Percentiles rank a stretch among this genome's conserved stretches.
phyloP scores from a whole-genome alignment of 2,329 filamentous ascomycete species.

The Cordyceps fumosorosea region DNA sequence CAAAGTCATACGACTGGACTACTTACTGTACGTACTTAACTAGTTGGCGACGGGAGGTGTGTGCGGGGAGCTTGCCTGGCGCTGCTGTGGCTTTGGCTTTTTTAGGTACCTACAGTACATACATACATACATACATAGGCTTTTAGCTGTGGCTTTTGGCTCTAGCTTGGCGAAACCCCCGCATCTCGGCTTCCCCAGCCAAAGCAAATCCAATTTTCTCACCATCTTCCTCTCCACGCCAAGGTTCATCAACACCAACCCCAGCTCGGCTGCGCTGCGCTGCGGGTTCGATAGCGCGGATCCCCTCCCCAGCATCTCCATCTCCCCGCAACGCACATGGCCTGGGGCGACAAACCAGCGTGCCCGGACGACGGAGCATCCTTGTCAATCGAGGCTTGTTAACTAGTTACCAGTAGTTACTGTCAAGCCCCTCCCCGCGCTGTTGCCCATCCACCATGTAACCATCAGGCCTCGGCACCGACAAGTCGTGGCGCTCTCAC shows the following conservation, averaged over 20 bases:
- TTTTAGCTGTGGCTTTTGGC: not conserved
- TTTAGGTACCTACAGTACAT: no score
- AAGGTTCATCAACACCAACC: not conserved
- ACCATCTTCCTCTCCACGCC: not conserved
- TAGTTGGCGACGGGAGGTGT: not conserved
- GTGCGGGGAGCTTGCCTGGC: constrained; percentile 5
- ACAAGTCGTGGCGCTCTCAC: not conserved
- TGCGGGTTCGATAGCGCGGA: not conserved
- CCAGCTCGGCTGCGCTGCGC: not conserved
- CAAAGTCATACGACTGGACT: not conserved
- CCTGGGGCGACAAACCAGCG: constrained; percentile 3
- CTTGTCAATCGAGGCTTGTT: not conserved
- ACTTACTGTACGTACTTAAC: no score
- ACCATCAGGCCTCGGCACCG: constrained; percentile 8
- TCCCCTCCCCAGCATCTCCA: not conserved
- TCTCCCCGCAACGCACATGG: constrained; percentile 9
- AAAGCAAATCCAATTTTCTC: not conserved
- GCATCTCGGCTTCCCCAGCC: constrained; percentile 11
- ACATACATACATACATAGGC: no score
- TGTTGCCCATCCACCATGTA: not conserved
- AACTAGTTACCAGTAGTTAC: no score
- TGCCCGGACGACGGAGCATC: not conserved
- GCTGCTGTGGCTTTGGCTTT: no score
- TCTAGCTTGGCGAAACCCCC: not conserved
- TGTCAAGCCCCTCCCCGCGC: no score